Evolutionary conservation across 2,329 filamentous ascomycete genomes (phyloP), one percentile per base, ranked within the genome.

Genomic region (Fusarium domesticum): DNA sequence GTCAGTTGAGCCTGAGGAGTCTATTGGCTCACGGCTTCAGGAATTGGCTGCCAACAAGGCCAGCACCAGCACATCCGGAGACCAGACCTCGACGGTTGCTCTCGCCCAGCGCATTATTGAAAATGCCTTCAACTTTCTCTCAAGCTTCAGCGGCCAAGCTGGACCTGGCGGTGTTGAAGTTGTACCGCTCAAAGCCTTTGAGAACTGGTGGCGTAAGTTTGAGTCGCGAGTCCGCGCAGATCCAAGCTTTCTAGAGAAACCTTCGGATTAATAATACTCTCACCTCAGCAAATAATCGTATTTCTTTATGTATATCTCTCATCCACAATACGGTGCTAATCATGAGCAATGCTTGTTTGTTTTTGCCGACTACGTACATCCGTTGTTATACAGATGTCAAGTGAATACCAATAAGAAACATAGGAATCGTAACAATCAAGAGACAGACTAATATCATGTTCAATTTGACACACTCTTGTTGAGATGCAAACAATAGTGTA

Each of bases 121-220:
- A 59, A 96, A 96, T 67, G 93, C 92, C 12, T 98, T 97, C 68
- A 96, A 98, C 69, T 97, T 96, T 65, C 74, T 98, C 45, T 83
- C 92, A 4, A 87, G 89, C 59, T 97, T 95, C 73, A 88, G 85
- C 47, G 81, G 82, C 30, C 77, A 78, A 44, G 73, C 74, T 2
- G 76, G 75, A 3, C 70, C 72, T 18, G 77, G 73, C 2, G 86
- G 86, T 0, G 80, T 86, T 35, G 92, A 97, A 65, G 86, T 95
- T 11, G 88, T 98, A 18, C 91, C 93, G n/a, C 70, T 98, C 53
- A 93, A 88, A 70, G 89, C 87, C 5, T 98, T 98, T 65, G 86
- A 95, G 70, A 89, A 95, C 46, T 98, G 95, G 93, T 98, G 95
- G 93, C 79, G 76, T 48, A 97, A 96, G 69, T 98, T 98, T 70